Evolutionary conservation across 2,329 filamentous ascomycete species (phyloP).

Genomic region (Xylaria polymorpha): DNA sequence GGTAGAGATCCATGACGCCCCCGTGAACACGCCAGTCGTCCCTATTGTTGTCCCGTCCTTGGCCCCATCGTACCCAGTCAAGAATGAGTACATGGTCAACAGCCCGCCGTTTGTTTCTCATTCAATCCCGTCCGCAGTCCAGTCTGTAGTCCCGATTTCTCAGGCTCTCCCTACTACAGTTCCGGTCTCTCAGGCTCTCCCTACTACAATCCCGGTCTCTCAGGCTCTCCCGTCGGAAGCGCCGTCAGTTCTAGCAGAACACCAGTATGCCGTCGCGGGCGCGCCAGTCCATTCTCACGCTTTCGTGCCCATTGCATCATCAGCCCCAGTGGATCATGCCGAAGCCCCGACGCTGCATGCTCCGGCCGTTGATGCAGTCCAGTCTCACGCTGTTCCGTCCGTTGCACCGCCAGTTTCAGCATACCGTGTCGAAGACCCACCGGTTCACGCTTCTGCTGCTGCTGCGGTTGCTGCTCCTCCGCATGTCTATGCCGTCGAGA

Average conservation of each 20-base stretch:
- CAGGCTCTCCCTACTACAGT: neutral
- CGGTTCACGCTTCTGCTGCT: neutral
- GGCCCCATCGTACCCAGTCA: neutral
- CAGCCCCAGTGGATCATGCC: neutral
- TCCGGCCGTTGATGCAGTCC: neutral
- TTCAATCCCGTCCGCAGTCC: neutral
- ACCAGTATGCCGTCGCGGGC: neutral
- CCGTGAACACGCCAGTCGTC: neutral
- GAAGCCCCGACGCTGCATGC: too few relatives aligned
- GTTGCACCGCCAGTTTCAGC: neutral
- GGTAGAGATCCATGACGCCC: neutral
- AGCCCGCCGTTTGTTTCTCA: neutral
- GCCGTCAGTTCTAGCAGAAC: neutral
- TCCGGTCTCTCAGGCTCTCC: neutral
- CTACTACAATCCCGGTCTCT: neutral
- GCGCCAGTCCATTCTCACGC: neutral
- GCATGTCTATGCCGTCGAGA: neutral
- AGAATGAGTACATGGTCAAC: constrained; percentile 4
- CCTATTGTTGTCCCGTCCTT: neutral
- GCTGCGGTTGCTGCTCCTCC: neutral
- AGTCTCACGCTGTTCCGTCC: neutral
- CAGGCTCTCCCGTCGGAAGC: neutral
- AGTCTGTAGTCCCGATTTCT: neutral
- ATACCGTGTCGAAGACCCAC: neutral
- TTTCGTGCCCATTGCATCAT: too few relatives aligned